Conservation (phyloP, 108 stramenopile species). For the Cyclostephanos invisitatus region DNA sequence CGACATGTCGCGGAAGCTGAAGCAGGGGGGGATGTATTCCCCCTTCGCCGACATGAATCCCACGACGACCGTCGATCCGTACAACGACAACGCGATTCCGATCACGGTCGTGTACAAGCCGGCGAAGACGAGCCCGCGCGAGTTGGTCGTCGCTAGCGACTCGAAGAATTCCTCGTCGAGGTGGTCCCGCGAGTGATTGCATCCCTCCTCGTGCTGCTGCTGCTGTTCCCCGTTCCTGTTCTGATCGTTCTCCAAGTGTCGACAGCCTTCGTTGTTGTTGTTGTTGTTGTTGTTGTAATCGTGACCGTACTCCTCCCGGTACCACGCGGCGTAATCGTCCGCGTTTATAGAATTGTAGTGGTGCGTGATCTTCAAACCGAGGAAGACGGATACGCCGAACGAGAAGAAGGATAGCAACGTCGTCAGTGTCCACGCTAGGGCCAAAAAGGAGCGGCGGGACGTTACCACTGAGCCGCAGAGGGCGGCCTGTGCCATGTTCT, state of each 20-base stretch:
- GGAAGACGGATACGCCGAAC: constrained; percentile 58
- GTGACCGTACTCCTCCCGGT: constrained; percentile 33
- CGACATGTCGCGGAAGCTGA: constrained; percentile 56
- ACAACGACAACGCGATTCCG: constrained; percentile 63
- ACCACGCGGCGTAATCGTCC: constrained; percentile 51
- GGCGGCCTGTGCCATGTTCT: constrained; percentile 49
- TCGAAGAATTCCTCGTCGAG: constrained; percentile 54
- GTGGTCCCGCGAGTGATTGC: constrained; percentile 36
- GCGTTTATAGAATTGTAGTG: constrained; percentile 68
- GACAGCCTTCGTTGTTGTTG: constrained; percentile 11
- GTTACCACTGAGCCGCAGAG: constrained; percentile 73
- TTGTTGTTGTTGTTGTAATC: constrained; percentile 26
- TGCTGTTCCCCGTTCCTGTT: constrained; percentile 4
- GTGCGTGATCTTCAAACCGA: constrained; percentile 60
- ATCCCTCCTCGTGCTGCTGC: constrained; percentile 44
- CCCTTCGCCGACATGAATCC: constrained; percentile 82
- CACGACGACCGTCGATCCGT: constrained; percentile 77
- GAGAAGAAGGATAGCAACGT: constrained; percentile 69
- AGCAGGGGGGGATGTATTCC: constrained; percentile 83
- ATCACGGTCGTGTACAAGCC: constrained; percentile 70
- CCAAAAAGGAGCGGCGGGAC: constrained; percentile 70
- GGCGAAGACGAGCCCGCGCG: constrained; percentile 70
- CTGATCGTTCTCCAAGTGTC: constrained; percentile 2
- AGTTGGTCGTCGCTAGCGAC: constrained; percentile 53
- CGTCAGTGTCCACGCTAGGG: constrained; percentile 80